Evolutionary conservation across 23 red algal species (phyloP).

Genomic region (Gracilaria gracilis): DNA sequence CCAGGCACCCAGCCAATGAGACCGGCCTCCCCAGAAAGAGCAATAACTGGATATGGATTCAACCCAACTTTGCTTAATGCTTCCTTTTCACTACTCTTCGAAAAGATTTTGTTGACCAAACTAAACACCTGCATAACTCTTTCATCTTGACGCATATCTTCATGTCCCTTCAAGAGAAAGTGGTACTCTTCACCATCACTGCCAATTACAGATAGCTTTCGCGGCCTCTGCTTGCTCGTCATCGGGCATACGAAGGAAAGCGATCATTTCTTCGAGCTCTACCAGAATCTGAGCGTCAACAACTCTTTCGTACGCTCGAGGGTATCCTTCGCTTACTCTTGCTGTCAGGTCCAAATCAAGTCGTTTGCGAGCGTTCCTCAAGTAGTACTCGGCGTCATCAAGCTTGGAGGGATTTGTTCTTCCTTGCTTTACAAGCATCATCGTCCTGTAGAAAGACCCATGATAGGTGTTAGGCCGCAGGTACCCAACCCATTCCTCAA

Average conservation of each 20-base stretch:
- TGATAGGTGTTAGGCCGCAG: conserved; percentile 53
- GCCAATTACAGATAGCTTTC: conserved; percentile 89
- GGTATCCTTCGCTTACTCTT: conserved; percentile 93
- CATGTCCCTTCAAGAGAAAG: conserved; percentile 99
- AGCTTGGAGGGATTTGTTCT: conserved; percentile 38
- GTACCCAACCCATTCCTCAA: conserved; percentile 85
- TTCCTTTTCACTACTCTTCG: conserved; percentile 50
- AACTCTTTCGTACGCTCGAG: conserved; percentile 90
- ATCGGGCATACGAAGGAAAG: conserved; percentile 54
- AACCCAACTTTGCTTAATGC: conserved; percentile 52
- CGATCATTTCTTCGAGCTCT: conserved; percentile 91
- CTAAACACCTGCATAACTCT: conserved; percentile 97
- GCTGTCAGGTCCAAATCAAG: conserved; percentile 88
- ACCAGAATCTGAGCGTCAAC: conserved; percentile 87
- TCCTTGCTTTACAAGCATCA: conserved; percentile 74
- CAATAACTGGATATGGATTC: conserved; percentile 87
- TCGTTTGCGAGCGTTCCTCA: conserved; percentile 69
- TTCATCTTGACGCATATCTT: conserved; percentile 98
- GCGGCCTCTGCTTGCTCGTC: conserved; percentile 94
- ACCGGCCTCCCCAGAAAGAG: conserved; percentile 81
- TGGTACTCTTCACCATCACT: conserved; percentile 91
- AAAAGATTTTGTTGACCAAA: conserved; percentile 91
- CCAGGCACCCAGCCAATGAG: conserved; percentile 97
- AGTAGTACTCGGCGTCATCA: conserved; percentile 58
- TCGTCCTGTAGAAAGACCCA: conserved; percentile 78